Percentiles rank a stretch among this genome's conserved stretches.
Conservation (phyloP, 1,284 basidiomycete genomes). For the Ceratobasidium sp. region DNA sequence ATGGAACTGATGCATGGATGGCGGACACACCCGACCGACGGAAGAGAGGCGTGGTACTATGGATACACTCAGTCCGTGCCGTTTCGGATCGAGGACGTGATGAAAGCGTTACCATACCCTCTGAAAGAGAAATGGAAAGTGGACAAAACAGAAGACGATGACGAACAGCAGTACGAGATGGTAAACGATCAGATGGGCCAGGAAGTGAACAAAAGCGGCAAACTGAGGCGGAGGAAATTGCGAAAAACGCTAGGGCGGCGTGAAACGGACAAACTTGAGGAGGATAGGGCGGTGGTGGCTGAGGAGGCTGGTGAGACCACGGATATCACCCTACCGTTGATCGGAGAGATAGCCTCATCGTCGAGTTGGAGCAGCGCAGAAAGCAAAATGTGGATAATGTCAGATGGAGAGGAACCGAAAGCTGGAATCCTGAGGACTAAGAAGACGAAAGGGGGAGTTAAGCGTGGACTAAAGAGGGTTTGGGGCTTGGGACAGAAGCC, state of each 20-base stretch:
- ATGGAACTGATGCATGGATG: background rate
- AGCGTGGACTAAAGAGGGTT: background rate
- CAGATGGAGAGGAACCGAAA: background rate
- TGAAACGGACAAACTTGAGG: background rate
- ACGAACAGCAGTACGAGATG: background rate
- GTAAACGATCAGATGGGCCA: background rate
- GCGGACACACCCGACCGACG: conserved; percentile 7
- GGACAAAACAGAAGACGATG: background rate
- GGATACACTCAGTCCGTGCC: background rate
- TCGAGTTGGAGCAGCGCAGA: conserved; percentile 6
- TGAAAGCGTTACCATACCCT: conserved; percentile 17
- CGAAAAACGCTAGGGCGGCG: background rate
- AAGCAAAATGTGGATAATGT: background rate
- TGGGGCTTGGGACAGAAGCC: background rate
- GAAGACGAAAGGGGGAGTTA: background rate
- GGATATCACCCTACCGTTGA: background rate
- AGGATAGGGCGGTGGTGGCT: background rate
- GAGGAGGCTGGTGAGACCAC: background rate
- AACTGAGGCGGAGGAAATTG: background rate
- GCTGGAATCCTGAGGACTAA: background rate
- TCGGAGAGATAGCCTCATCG: background rate
- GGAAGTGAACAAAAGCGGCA: background rate
- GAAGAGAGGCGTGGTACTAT: conserved; percentile 6
- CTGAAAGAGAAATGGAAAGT: background rate
- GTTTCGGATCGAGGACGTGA: conserved; percentile 1